Base-by-base conservation (phyloP, 352 stramenopile genomes). In the Phytophthora brassicae region DNA sequence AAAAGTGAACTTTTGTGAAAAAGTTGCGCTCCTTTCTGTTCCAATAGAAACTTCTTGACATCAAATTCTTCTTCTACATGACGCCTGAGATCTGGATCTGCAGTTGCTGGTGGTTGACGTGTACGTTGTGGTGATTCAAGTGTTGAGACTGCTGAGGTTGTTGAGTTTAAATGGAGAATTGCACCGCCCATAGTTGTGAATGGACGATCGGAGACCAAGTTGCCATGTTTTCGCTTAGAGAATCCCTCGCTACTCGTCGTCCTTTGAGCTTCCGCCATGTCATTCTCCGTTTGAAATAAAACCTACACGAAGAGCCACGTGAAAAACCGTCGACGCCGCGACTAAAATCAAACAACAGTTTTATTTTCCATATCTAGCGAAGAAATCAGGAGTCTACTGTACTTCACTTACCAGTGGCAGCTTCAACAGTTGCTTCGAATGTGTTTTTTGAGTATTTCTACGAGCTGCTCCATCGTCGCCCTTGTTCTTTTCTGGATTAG, bases 1-100 rank as follows among this genome's bases (percentile, higher is more conserved):
- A 93, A 93, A 14, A 93, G 56, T 1, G 77, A 61, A 33, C 70
- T 88, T 44, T 85, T 76, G 49, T 90, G 76, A 1, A 89, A 66
- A 14, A 77, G 70, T 35, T 81, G 75, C 0, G 64, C 44, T 11
- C 50, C 54, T 33, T 89, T 90, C 55, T 93, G 80, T 29, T 89
- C 65, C 3, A 90, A 45, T 3, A 90, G 53, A 38, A 90, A 89
- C 42, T 83, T 79, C 47, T 65, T 75, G 22, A 89, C 79, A 23
- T 90, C 74, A 22, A 90, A 90, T 22, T 86, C 75, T 12, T 42
- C 53, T n/a, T 64, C 49, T 4, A 7, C 24, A 6, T 50, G 36
- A 1, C 26, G 36, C 8, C 49, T 49, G 9, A 33, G 58, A 8
- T 48, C 17, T 13, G 42, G 26, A 4, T 43, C 49, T 41, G 52